These are phyloP conservation scores for Malassezia vespertilionis DNA, from an alignment of 1,284 basidiomycete genomes.

Conservation along the genomic window DNA sequence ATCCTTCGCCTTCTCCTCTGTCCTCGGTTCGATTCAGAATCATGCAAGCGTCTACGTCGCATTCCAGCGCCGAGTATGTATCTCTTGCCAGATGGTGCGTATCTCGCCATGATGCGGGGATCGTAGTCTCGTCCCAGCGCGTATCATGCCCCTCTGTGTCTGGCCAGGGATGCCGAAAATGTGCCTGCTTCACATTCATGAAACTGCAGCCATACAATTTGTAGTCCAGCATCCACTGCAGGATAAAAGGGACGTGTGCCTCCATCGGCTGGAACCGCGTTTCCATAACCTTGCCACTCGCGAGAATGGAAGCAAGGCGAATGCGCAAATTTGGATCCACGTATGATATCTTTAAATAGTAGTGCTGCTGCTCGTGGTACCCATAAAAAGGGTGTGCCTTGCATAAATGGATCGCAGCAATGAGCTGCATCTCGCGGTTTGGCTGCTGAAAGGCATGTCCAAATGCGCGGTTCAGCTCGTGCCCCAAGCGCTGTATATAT, in stretches of 20 bases:
- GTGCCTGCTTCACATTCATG: constrained; percentile 57
- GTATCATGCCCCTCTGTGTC: constrained; percentile 50
- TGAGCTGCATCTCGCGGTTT: constrained; percentile 21
- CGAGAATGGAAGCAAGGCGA: constrained; percentile 34
- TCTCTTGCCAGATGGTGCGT: constrained; percentile 46
- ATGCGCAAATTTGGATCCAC: constrained; percentile 51
- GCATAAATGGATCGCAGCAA: constrained; percentile 60
- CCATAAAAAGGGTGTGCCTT: constrained; percentile 96
- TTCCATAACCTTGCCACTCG: constrained; percentile 50
- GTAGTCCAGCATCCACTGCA: constrained; percentile 93
- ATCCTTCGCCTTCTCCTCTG: background rate
- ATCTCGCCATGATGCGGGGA: constrained; percentile 14
- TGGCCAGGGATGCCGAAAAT: constrained; percentile 50
- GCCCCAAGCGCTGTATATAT: constrained; percentile 59
- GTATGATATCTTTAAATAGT: constrained; percentile 79
- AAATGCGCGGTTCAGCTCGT: constrained; percentile 57
- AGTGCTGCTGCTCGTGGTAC: constrained; percentile 71
- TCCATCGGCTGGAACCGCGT: constrained; percentile 59
- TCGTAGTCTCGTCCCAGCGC: constrained; percentile 20
- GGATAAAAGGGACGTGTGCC: constrained; percentile 72
- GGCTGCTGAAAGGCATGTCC: constrained; percentile 22
- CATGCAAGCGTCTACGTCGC: constrained; percentile 68
- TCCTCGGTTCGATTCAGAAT: constrained; percentile 63
- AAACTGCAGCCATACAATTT: constrained; percentile 88
- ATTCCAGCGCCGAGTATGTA: constrained; percentile 66